A percentile compares a stretch with the other conserved stretches of the same genome.
These are phyloP conservation scores for Nemania sp. DNA, from an alignment of 2,329 filamentous ascomycete genomes.

Conservation along the genomic window DNA sequence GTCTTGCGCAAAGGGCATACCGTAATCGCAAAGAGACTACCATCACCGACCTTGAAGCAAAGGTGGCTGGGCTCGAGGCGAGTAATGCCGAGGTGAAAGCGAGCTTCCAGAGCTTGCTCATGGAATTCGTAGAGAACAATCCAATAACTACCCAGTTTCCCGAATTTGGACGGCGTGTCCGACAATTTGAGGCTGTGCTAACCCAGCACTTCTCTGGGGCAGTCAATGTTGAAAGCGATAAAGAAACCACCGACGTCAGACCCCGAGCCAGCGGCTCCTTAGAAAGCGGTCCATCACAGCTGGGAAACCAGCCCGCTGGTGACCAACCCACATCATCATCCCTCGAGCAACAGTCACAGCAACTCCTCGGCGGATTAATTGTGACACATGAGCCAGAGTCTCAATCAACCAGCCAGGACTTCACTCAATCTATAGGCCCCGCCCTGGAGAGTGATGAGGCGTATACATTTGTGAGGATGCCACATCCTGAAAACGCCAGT, in stretches of 20 bases:
- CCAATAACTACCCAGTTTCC: constrained; percentile 63
- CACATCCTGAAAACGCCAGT: constrained; percentile 58
- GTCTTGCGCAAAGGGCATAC: constrained; percentile 83
- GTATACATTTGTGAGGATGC: constrained; percentile 56
- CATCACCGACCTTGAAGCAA: constrained; percentile 72
- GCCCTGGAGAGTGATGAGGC: constrained; percentile 29
- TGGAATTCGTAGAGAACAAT: constrained; percentile 62
- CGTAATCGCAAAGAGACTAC: constrained; percentile 82
- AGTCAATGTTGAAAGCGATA: constrained; percentile 41
- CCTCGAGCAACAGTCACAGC: constrained; percentile 19
- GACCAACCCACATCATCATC: neutral
- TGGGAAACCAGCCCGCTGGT: neutral
- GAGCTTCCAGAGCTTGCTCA: constrained; percentile 66
- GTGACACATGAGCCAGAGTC: constrained; percentile 26
- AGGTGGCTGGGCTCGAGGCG: constrained; percentile 70
- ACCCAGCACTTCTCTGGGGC: constrained; percentile 53
- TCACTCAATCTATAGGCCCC: neutral
- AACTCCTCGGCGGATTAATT: constrained; percentile 22
- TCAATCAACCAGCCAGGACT: constrained; percentile 1
- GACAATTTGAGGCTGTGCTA: constrained; percentile 62
- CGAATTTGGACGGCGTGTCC: constrained; percentile 61
- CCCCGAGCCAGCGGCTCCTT: constrained; percentile 6
- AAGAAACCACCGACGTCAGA: constrained; percentile 14
- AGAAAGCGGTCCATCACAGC: neutral
- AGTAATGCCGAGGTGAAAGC: constrained; percentile 75